These are phyloP conservation scores for Aegilops longissima DNA, from an alignment of 176 grass and related monocot genomes.

Conservation along the genomic window DNA sequence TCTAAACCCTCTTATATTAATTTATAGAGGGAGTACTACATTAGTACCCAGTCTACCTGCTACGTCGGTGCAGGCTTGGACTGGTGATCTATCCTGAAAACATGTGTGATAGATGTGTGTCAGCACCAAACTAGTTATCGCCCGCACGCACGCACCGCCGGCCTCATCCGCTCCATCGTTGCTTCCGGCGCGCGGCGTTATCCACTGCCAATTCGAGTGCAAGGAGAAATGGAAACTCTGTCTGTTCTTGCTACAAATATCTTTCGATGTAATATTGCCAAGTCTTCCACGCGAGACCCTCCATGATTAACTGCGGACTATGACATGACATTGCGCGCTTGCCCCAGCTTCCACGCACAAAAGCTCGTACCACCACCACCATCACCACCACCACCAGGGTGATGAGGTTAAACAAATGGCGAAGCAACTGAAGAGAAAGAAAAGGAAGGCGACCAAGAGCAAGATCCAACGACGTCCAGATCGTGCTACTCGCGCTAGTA, in stretches of 20 bases:
- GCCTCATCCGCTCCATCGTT: constrained; percentile 12
- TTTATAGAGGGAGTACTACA: background rate
- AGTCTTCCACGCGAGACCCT: constrained; percentile 36
- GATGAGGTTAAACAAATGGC: background rate
- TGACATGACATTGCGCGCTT: background rate
- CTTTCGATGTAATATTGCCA: background rate
- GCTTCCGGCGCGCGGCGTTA: background rate
- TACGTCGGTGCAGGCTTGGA: background rate
- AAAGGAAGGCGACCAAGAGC: background rate
- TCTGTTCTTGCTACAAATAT: background rate
- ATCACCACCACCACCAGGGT: too few relatives aligned
- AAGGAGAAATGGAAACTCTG: background rate
- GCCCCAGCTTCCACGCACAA: background rate
- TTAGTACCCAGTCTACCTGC: background rate
- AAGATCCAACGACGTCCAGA: background rate
- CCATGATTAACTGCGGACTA: background rate
- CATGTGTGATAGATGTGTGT: background rate
- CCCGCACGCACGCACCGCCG: background rate
- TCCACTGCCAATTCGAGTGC: background rate
- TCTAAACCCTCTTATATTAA: too few relatives aligned
- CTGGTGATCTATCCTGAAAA: too few relatives aligned
- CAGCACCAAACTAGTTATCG: background rate
- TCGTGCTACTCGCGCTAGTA: background rate
- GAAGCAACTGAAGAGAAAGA: background rate
- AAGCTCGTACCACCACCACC: background rate